Evolutionary conservation across 345 rosid species (phyloP).

Genomic region (Salix suchowensis): DNA sequence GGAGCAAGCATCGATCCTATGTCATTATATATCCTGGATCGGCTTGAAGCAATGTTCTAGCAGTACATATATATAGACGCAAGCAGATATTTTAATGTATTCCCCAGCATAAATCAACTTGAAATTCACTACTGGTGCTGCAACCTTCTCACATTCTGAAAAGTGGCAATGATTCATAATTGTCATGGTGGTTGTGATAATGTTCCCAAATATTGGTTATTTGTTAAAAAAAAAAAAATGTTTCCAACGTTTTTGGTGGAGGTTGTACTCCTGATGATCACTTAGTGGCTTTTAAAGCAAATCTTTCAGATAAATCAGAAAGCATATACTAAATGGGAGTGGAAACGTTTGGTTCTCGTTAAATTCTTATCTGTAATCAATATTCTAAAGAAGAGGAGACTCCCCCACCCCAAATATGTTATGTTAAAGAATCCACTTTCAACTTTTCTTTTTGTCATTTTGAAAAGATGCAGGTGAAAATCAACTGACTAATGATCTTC

Average conservation of each 20-base stretch:
- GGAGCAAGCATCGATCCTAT: neutral
- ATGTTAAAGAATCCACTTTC: neutral
- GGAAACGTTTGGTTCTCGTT: constrained; percentile 4
- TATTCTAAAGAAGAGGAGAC: neutral
- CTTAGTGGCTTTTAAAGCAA: neutral
- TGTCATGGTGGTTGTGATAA: neutral
- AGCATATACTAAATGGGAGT: neutral
- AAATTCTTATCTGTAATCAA: neutral
- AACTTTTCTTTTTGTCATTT: neutral
- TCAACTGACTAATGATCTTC: neutral
- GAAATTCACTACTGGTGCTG: neutral
- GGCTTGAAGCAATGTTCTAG: neutral
- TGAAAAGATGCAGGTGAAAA: neutral
- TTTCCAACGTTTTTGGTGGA: neutral
- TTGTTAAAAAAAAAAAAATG: neutral
- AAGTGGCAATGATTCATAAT: neutral
- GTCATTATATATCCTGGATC: neutral
- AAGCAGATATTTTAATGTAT: neutral
- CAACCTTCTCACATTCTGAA: neutral
- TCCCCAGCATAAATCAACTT: neutral
- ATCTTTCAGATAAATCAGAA: neutral
- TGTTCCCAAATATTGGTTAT: neutral
- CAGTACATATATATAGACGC: neutral
- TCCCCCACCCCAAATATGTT: neutral
- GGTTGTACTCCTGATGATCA: neutral